Evolutionary conservation across 2,329 filamentous ascomycete genomes (phyloP), one percentile per base, ranked within the genome.

Genomic region (Didymella arachidicola): DNA sequence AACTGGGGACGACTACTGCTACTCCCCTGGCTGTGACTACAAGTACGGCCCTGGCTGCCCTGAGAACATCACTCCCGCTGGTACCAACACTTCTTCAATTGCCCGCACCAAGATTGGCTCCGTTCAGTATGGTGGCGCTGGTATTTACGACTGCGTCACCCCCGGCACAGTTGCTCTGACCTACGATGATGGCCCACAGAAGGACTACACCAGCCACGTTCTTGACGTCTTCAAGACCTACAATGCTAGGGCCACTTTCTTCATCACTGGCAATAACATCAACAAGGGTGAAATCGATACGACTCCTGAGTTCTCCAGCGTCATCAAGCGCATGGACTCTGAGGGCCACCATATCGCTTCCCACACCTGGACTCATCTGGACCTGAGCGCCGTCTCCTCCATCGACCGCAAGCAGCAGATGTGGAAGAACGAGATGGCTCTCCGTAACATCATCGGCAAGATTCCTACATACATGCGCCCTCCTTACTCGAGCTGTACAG

Each of bases 221-320:
- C 79, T 90, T 12, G 84, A 89, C 66, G 79, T 88, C 53, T 80
- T 90, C 44, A 80, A 82, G 59, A 79, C 77, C 26, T 87, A 88
- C 68, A 78, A 82, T 27, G 87, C 85, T 14, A 87, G 85, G 63
- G 88, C 86, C 1, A 90, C 88, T 2, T 91, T 91, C 72, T 90
- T 89, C 73, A 80, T 90, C 60, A 86, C 82, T 7, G 84, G 84
- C 5, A 84, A 81, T 72, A 86, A 85, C 73, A 77, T 83, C 38
- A 80, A 80, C 64, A 86, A 86, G 72, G 83, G 84, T 36, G 72
- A 80, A 64, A 86, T 87, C 64, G 85, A 87, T 61, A 78, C 82
- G 53, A 78, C 76, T 16, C 76, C 78, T 11, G 75, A 75, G 61
- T 83, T 82, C 69, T 71, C 75, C 11, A 75, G 77, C 11, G 81